Evolutionary conservation across 495 filamentous ascomycete genomes (phyloP), one percentile per base, ranked within the genome.

Genomic region (Parachaetomium inaequale): DNA sequence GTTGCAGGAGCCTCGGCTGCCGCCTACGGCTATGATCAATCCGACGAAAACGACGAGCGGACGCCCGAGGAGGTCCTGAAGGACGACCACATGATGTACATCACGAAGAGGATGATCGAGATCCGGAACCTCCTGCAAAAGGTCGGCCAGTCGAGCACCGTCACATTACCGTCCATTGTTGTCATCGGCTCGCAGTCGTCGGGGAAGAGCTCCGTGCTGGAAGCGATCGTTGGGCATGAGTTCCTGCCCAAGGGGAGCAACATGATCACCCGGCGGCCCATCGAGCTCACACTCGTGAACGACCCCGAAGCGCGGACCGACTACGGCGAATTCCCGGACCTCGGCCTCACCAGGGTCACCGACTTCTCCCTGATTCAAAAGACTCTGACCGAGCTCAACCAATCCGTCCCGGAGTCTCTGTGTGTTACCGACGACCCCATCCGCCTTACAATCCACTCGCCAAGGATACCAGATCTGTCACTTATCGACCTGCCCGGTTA

Each of bases 21-120:
- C 14, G 90, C 90, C 3, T 92, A 93, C 71, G 93, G 87, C 32
- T 91, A 90, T 67, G 84, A 89, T 34, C 76, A 87, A 62, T 81
- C 85, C 3, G 79, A 85, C 11, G 92, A 96, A 28, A 82, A 89
- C 31, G 92, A 96, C 66, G 68, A 76, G 0, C 77, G 89, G 26
- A 76, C 76, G 26, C 67, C 71, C 17, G 84, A 83, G 42, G 81
- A 90, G 66, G 76, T 78, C 58, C 89, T 92, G 5, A 85, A 88
- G 68, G 93, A 99, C 70, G 94, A 99, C 69, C 94, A 99, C 74
- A 99, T 99, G 93, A 99, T 99, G 94, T 79, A 96, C 65, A 79
- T 99, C 73, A 99, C 94, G 0, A 93, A 93, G 77, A 96, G 96
- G 75, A 99, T 99, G 94, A 99, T 99, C 70, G 93, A 99, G 73